Conservation (phyloP, 352 stramenopile genomes). For the Phytophthora pseudosyringae region DNA sequence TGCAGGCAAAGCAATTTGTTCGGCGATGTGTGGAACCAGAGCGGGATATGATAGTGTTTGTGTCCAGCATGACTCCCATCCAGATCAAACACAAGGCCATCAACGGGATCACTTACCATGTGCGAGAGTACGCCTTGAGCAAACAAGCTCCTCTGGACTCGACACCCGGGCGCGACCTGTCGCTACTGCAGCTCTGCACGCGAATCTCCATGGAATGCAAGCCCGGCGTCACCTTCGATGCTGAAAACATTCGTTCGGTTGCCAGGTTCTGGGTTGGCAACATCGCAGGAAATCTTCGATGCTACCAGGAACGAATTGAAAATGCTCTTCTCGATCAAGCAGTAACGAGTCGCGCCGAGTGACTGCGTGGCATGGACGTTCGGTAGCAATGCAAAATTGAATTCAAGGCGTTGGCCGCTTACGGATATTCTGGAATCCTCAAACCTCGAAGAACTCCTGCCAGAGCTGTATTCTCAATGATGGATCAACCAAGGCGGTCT, state of each 20-base stretch:
- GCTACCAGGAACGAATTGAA: slow-evolving; percentile 53
- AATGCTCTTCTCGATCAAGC: slow-evolving; percentile 41
- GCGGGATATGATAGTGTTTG: slow-evolving; percentile 31
- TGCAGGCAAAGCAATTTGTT: slow-evolving; percentile 33
- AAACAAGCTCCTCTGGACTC: slow-evolving; percentile 35
- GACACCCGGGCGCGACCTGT: slow-evolving; percentile 31
- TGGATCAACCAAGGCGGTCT: too few species aligned
- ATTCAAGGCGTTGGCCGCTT: too few species aligned
- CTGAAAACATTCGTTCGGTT: slow-evolving; percentile 40
- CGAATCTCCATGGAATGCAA: slow-evolving; percentile 53
- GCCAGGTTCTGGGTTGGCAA: slow-evolving; percentile 51
- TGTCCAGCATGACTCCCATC: slow-evolving; percentile 23
- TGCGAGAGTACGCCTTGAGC: slow-evolving; percentile 42
- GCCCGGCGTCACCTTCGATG: slow-evolving; percentile 30
- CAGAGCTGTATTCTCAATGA: too few species aligned
- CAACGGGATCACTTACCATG: slow-evolving; percentile 25
- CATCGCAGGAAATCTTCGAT: slow-evolving; percentile 38
- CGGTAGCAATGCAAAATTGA: too few species aligned
- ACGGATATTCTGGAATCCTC: too few species aligned
- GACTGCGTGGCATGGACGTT: too few species aligned
- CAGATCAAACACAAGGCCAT: slow-evolving; percentile 34
- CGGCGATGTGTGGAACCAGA: slow-evolving; percentile 22
- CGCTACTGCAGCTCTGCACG: slow-evolving; percentile 57
- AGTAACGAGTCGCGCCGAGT: too few species aligned
- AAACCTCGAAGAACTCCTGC: too few species aligned